A percentile compares a stretch with the other conserved stretches of the same genome.
These are phyloP conservation scores for Dalechampia spathulata DNA, from an alignment of 441 rosid species.

Conservation along the genomic window DNA sequence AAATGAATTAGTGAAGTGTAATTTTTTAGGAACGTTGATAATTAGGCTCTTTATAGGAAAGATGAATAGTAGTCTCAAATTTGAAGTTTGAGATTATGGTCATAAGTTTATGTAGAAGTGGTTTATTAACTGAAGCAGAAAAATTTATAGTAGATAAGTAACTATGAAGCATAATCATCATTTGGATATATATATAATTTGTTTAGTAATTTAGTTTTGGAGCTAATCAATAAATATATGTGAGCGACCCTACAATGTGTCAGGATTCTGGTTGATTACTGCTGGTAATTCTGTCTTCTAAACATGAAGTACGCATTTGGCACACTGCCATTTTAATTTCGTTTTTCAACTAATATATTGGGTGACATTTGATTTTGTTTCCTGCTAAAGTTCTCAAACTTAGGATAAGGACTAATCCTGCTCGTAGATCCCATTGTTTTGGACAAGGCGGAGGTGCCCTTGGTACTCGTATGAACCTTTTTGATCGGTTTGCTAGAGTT, in stretches of 20 bases:
- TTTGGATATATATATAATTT: too few species aligned
- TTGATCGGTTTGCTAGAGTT: conserved; percentile 86
- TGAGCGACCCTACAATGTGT: not conserved
- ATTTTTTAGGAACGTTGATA: too few species aligned
- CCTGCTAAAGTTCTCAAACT: conserved; percentile 37
- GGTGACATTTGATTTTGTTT: conserved; percentile 10
- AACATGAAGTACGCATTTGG: not conserved
- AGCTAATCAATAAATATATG: too few species aligned
- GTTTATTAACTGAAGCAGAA: not conserved
- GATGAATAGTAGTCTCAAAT: too few species aligned
- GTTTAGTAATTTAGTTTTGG: too few species aligned
- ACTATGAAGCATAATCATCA: too few species aligned
- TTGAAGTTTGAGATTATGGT: not conserved
- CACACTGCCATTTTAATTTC: not conserved
- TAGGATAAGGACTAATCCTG: conserved; percentile 18
- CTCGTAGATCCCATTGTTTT: conserved; percentile 23
- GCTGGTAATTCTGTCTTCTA: too few species aligned
- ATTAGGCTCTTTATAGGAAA: too few species aligned
- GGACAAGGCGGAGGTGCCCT: conserved; percentile 53
- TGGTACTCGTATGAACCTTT: conserved; percentile 71
- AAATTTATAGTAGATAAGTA: not conserved
- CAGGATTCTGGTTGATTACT: not conserved
- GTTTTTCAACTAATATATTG: not conserved
- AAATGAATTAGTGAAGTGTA: too few species aligned
- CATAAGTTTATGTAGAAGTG: not conserved